Percentiles rank a stretch among this genome's conserved stretches.
Evolutionary conservation across 148 eudicot species (phyloP).

Genomic region (Talinum fruticosum): DNA sequence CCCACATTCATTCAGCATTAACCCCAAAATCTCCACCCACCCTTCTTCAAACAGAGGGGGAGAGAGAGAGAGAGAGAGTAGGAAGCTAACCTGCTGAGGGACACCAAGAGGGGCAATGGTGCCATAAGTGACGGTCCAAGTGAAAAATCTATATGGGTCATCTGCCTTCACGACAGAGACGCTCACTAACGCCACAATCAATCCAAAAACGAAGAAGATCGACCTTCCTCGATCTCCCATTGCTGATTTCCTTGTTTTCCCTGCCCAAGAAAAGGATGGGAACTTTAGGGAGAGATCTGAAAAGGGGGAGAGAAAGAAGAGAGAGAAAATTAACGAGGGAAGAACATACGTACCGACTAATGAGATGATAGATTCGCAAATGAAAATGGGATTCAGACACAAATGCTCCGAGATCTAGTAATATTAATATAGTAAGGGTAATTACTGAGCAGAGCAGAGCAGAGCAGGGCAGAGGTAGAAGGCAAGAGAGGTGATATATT

Average conservation of each 20-base stretch:
- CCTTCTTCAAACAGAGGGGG: too few species aligned
- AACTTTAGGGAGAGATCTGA: not conserved
- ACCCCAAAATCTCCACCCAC: not conserved
- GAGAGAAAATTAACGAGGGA: not conserved
- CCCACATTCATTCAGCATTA: not conserved
- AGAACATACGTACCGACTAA: not conserved
- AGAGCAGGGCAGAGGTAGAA: not conserved
- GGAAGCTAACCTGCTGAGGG: constrained; percentile 64
- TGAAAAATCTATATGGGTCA: constrained; percentile 61
- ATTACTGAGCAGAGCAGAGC: not conserved
- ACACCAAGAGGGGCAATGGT: constrained; percentile 68
- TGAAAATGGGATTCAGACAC: not conserved
- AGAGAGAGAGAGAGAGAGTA: not conserved
- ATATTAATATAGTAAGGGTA: not conserved
- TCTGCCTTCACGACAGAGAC: constrained; percentile 54
- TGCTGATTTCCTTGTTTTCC: not conserved
- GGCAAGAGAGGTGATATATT: not conserved
- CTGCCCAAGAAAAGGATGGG: not conserved
- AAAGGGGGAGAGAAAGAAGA: not conserved
- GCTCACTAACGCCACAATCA: constrained; percentile 27
- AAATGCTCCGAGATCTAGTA: not conserved
- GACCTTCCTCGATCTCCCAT: constrained; percentile 37
- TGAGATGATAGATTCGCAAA: not conserved
- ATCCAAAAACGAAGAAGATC: constrained; percentile 25
- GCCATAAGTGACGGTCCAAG: constrained; percentile 90